Evolutionary conservation across 495 filamentous ascomycete species (phyloP).

Genomic region (Annulohypoxylon nitens): DNA sequence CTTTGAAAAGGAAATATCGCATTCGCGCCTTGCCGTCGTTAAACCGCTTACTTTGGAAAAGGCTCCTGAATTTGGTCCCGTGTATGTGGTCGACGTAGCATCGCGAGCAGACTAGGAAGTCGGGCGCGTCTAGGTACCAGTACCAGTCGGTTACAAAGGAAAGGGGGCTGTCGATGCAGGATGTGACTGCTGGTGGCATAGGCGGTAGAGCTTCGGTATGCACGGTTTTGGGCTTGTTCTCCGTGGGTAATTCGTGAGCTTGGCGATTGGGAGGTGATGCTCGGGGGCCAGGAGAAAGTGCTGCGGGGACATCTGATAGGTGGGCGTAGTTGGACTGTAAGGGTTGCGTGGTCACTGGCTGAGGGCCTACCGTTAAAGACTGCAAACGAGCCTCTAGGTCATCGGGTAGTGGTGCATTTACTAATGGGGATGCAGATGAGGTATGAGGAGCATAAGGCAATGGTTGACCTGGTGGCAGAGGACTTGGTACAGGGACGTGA

Average conservation of each 20-base stretch:
- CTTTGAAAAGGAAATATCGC: constrained; percentile 24
- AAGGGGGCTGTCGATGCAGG: constrained; percentile 35
- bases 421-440: neutral
- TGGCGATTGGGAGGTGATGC: neutral
- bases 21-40: constrained; percentile 32
- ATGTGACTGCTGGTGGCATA: constrained; percentile 23
- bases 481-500: neutral
- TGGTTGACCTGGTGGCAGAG: neutral
- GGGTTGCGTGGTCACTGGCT: neutral
- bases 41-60: constrained; percentile 21
- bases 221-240: neutral
- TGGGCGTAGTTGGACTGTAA: neutral
- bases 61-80: neutral
- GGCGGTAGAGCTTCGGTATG: neutral
- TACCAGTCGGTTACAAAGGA: constrained; percentile 49
- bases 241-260: constrained; percentile 2
- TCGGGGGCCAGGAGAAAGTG: neutral
- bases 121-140: constrained; percentile 32
- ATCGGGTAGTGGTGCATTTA: neutral
- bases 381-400: constrained; percentile 17
- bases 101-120: constrained; percentile 47
- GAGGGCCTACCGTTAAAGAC: constrained; percentile 10
- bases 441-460: neutral
- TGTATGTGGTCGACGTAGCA: constrained; percentile 50
- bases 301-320: neutral